These are phyloP conservation scores for Salvia rosmarinus DNA, from an alignment of 257 asterid genomes.

Conservation along the genomic window DNA sequence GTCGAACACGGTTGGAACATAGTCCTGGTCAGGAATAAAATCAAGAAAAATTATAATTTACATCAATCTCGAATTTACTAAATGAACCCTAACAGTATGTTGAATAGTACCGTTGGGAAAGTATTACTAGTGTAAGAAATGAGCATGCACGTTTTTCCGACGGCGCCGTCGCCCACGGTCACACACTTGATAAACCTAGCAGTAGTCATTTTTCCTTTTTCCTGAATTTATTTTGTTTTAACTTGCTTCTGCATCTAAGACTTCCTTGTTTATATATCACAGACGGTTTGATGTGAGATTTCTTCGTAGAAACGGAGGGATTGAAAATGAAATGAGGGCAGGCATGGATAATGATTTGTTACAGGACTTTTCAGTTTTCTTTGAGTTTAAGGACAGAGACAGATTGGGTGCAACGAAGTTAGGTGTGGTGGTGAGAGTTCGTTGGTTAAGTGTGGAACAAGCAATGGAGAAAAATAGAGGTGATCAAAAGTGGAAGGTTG, in stretches of 20 bases:
- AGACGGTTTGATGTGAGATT: background rate
- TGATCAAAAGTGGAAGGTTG: slow-evolving; percentile 41
- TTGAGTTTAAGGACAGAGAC: slow-evolving; percentile 56
- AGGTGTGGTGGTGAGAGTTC: slow-evolving; percentile 61
- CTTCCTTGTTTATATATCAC: slow-evolving; percentile 21
- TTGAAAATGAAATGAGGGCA: background rate
- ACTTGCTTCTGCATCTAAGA: background rate
- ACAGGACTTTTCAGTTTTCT: slow-evolving; percentile 44
- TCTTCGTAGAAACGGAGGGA: background rate
- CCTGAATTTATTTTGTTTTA: background rate
- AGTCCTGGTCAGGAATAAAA: slow-evolving; percentile 47
- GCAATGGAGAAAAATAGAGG: slow-evolving; percentile 34
- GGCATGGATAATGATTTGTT: slow-evolving; percentile 47
- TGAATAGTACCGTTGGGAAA: slow-evolving; percentile 58
- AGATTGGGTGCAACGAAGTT: slow-evolving; percentile 38
- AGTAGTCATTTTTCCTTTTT: slow-evolving; percentile 48
- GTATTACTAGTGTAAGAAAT: slow-evolving; percentile 87
- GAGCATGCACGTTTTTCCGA: slow-evolving; percentile 88
- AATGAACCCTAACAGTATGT: too few species aligned
- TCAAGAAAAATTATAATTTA: too few species aligned
- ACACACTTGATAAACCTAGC: slow-evolving; percentile 84
- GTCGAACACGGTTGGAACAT: slow-evolving; percentile 89
- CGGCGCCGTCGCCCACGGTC: slow-evolving; percentile 86
- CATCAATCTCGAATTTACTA: too few species aligned
- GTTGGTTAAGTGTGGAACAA: slow-evolving; percentile 59